phyloP scores from a whole-genome alignment of 495 filamentous ascomycete genomes.

The Trichocladium antarcticum region DNA sequence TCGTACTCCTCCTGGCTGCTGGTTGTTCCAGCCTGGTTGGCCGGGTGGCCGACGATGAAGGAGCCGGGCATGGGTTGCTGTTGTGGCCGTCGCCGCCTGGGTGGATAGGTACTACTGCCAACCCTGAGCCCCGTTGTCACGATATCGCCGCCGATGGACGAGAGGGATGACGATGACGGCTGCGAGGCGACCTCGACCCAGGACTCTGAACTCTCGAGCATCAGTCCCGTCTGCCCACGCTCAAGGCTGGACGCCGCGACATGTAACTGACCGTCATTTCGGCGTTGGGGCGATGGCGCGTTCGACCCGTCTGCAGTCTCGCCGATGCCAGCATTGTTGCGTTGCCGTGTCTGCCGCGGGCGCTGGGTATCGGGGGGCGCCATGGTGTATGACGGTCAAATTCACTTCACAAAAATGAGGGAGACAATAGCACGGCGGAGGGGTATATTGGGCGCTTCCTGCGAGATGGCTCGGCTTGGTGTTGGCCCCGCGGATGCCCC shows the following conservation, averaged over 20 bases:
- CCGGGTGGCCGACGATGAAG: constrained; percentile 27
- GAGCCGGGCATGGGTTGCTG: constrained; percentile 33
- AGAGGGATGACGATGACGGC: constrained; percentile 81
- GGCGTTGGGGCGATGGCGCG: constrained; percentile 19
- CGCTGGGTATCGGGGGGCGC: constrained; percentile 14
- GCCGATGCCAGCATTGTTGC: background rate
- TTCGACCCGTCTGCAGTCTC: constrained; percentile 8
- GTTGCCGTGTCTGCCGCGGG: constrained; percentile 4
- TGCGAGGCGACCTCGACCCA: constrained; percentile 95
- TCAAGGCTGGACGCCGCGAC: background rate
- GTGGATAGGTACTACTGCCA: constrained; percentile 41
- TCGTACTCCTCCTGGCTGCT: constrained; percentile 90
- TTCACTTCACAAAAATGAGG: background rate
- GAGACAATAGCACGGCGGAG: background rate
- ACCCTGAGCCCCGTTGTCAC: constrained; percentile 76
- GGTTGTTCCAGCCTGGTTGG: constrained; percentile 39
- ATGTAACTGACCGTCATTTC: constrained; percentile 29
- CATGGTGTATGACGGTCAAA: constrained; percentile 8
- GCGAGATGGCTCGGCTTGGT: background rate
- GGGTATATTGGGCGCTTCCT: background rate
- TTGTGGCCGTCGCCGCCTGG: constrained; percentile 46
- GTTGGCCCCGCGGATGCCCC: constrained; percentile 7
- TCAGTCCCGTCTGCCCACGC: constrained; percentile 9
- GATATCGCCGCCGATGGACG: constrained; percentile 77
- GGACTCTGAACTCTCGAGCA: constrained; percentile 58